Conservation (phyloP, 2,329 filamentous ascomycete species). For the Tothia fuscella region DNA sequence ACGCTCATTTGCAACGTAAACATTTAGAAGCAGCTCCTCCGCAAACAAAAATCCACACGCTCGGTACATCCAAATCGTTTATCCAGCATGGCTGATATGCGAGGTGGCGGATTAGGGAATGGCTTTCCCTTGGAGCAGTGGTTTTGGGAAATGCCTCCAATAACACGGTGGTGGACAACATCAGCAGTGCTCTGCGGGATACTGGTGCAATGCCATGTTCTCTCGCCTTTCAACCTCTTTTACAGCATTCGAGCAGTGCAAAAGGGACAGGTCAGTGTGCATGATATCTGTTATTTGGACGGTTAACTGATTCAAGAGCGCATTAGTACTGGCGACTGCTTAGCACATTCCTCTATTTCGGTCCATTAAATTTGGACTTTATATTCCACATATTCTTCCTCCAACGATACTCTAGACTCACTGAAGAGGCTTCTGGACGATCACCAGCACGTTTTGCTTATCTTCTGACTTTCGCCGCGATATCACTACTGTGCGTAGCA, state of each 20-base stretch:
- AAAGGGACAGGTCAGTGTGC: slow-evolving; percentile 66
- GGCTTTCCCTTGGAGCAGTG: slow-evolving; percentile 82
- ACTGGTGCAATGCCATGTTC: slow-evolving; percentile 82
- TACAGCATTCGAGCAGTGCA: slow-evolving; percentile 86
- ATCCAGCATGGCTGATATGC: slow-evolving; percentile 33
- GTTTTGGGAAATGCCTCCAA: slow-evolving; percentile 98
- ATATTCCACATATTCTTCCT: slow-evolving; percentile 98
- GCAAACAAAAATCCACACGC: neutral
- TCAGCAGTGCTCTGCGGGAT: slow-evolving; percentile 79
- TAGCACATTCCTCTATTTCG: slow-evolving; percentile 95
- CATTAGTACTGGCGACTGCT: slow-evolving; percentile 79
- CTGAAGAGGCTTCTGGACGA: slow-evolving; percentile 87
- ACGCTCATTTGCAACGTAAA: no score
- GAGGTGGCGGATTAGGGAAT: slow-evolving; percentile 34
- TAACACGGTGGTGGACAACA: slow-evolving; percentile 93
- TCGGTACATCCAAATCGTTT: neutral
- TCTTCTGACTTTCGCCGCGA: slow-evolving; percentile 77
- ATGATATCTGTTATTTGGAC: neutral
- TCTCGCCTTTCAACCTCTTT: slow-evolving; percentile 91
- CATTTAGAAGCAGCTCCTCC: no score
- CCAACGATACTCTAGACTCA: slow-evolving; percentile 84
- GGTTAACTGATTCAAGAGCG: no score
- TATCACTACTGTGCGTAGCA: slow-evolving; percentile 67
- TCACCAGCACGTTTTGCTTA: slow-evolving; percentile 91
- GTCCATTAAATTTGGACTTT: slow-evolving; percentile 83